Percentiles rank a stretch among this genome's conserved stretches.
Evolutionary conservation across 2,329 filamentous ascomycete genomes (phyloP).

Genomic region (Diaporthe vaccinii): DNA sequence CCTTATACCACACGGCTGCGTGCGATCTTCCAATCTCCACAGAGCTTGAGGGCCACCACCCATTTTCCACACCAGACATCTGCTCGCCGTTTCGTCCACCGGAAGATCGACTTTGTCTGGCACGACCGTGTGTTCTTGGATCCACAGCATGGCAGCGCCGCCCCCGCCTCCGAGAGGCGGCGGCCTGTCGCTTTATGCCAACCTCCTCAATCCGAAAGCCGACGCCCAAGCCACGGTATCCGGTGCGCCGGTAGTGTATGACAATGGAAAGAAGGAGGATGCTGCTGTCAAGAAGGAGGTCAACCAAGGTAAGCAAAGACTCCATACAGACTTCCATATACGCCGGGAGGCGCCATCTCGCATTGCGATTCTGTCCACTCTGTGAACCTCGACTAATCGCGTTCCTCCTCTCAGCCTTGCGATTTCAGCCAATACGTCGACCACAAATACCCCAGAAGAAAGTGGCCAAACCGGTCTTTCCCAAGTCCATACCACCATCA

Average conservation of each 20-base stretch:
- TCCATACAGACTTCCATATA: background rate
- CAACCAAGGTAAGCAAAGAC: slow-evolving; percentile 53
- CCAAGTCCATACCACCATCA: slow-evolving; percentile 55
- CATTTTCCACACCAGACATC: background rate
- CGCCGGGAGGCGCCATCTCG: background rate
- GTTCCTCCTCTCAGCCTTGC: slow-evolving; percentile 69
- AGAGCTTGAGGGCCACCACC: background rate
- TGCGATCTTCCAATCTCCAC: slow-evolving; percentile 9
- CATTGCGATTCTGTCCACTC: background rate
- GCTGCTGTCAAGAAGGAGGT: slow-evolving; percentile 70
- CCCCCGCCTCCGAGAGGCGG: slow-evolving; percentile 58
- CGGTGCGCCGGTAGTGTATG: slow-evolving; percentile 80
- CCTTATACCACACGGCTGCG: slow-evolving; percentile 18
- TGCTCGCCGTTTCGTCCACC: background rate
- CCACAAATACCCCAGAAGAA: slow-evolving; percentile 75
- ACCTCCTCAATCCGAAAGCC: slow-evolving; percentile 76
- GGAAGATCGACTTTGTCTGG: background rate
- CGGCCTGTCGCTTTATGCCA: slow-evolving; percentile 84
- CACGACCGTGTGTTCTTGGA: background rate
- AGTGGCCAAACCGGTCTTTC: slow-evolving; percentile 72
- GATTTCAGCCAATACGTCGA: slow-evolving; percentile 89
- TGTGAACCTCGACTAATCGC: background rate
- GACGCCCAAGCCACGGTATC: slow-evolving; percentile 76
- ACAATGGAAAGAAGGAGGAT: slow-evolving; percentile 64
- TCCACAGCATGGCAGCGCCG: slow-evolving; percentile 45